Conservation (phyloP, 768 basidiomycete species). For the Tylopilus rubrobrunneus region DNA sequence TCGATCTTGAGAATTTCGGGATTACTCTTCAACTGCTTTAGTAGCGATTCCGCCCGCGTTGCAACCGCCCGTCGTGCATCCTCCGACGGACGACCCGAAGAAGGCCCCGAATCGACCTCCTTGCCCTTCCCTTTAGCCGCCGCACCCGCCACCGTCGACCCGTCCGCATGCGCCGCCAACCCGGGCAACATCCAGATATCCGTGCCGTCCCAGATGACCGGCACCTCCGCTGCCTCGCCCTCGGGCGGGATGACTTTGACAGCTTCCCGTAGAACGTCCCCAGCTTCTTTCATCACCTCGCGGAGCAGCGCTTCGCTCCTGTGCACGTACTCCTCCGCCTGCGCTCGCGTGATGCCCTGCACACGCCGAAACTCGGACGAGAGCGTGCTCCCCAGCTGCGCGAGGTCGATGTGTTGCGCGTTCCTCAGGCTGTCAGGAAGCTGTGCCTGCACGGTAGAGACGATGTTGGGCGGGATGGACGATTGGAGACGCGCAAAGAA, state of each 20-base stretch:
- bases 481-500: conserved; percentile 71
- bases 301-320: conserved; percentile 63
- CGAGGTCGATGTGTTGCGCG: conserved; percentile 63
- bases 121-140: conserved; percentile 36
- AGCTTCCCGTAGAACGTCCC: conserved; percentile 80
- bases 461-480: conserved; percentile 70
- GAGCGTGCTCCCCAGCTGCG: conserved; percentile 61
- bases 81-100: conserved; percentile 29
- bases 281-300: conserved; percentile 74
- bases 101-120: conserved; percentile 26
- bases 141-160: conserved; percentile 4
- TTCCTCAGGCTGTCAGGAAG: conserved; percentile 65
- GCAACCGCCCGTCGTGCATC: conserved; percentile 54
- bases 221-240: conserved; percentile 30
- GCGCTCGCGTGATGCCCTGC: conserved; percentile 68
- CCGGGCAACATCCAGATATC: conserved; percentile 80
- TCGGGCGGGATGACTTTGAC: conserved; percentile 92
- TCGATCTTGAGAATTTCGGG: conserved; percentile 73
- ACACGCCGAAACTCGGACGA: conserved; percentile 66
- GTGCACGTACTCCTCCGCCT: conserved; percentile 82
- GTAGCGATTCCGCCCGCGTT: conserved; percentile 72
- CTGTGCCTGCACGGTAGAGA: conserved; percentile 61
- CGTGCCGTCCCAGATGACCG: conserved; percentile 74
- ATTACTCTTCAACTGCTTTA: conserved; percentile 70
- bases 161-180: conserved; percentile 17